Evolutionary conservation across 2,329 filamentous ascomycete species (phyloP).

Genomic region (Colletotrichum lini): DNA sequence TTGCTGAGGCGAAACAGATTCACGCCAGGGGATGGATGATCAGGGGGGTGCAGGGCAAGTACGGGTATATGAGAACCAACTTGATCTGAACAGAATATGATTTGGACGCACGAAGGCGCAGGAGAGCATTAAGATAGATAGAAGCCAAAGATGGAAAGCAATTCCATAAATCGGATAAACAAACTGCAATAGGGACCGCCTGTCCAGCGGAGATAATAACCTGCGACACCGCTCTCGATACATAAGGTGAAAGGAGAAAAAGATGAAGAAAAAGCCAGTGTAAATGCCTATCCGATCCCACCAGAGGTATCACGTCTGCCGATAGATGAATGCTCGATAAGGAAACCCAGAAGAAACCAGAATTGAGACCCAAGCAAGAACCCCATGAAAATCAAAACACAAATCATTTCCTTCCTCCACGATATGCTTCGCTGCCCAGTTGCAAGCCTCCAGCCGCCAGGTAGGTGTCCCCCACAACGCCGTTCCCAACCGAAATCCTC

Average conservation of each 20-base stretch:
- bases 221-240: slow-evolving; percentile 18
- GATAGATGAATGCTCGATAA: slow-evolving; percentile 44
- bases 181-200: not conserved
- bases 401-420: not conserved
- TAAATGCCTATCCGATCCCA: slow-evolving; percentile 42
- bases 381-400: not conserved
- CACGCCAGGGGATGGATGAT: not conserved
- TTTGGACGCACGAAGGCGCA: not conserved
- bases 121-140: slow-evolving; percentile 23
- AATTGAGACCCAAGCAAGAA: slow-evolving; percentile 20
- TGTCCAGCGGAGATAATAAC: not conserved
- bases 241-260: slow-evolving; percentile 1
- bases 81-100: slow-evolving; percentile 1
- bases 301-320: slow-evolving; percentile 43
- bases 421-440: not conserved
- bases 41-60: no score
- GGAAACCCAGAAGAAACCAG: slow-evolving; percentile 32
- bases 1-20: slow-evolving; percentile 8
- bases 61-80: slow-evolving; percentile 16
- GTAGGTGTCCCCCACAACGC: slow-evolving; percentile 17
- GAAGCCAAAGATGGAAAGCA: not conserved
- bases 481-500: slow-evolving; percentile 18
- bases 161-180: not conserved
- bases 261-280: slow-evolving; percentile 30
- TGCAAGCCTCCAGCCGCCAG: slow-evolving; percentile 2